Evolutionary conservation across 768 basidiomycete species (phyloP), one percentile per base, ranked within the genome.

Genomic region (Flagelloscypha sp.): DNA sequence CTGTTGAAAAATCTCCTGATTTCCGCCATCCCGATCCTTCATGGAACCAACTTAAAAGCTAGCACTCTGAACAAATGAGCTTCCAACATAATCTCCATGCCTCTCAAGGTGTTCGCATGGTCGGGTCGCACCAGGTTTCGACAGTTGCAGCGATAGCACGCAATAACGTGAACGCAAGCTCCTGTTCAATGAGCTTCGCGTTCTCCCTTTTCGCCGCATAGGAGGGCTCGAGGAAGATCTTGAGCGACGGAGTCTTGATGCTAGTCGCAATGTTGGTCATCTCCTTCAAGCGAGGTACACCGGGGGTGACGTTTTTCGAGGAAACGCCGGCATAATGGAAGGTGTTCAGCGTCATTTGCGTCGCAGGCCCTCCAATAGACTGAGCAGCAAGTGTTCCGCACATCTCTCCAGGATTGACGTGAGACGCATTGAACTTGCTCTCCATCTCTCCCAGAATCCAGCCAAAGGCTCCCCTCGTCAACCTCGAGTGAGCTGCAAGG

Each of bases 241-340:
- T 83, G 13, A 95, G 71, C 0, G 90, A 94, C 0, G 95, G 95
- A 0, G 95, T 99, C 63, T 97, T 95, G 73, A 98, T 95, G 55
- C 98, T 93, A 13, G 84, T 86, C 0, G 95, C 95, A 41, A 98
- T 93, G 52, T 99, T 99, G 65, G 98, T 98, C 48, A 98, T 97
- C 61, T 98, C 95, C 66, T 98, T 98, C 45, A 99, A 59, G 59
- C 95, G 93, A 2, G 95, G 95, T 2, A 99, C 95, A 80, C 95
- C 95, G 40, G 98, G 87, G 0, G 95, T 99, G 33, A 99, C 95
- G 61, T 95, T 97, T 65, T 98, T 98, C 53, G 86, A 90, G n/a
- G 95, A 94, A 17, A 99, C 95, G 81, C 95, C 95, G 42, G 95
- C 95, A 56, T 97, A 98, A 62, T 99, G 95, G 86, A 98, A 99